phyloP scores from a whole-genome alignment of 129 eudicot species.

The Flaveria sonorensis region DNA sequence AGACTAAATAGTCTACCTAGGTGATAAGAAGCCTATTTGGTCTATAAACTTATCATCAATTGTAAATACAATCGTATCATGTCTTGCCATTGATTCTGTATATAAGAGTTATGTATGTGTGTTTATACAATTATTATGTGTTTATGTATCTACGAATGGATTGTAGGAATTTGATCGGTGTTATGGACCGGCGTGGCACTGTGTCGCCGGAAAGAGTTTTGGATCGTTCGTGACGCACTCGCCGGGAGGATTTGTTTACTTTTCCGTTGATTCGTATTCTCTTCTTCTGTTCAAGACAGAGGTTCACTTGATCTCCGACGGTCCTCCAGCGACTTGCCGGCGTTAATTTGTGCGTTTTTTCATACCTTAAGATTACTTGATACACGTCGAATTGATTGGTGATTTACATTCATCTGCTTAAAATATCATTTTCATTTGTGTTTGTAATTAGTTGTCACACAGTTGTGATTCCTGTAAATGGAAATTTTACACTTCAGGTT shows the following conservation, averaged over 20 bases:
- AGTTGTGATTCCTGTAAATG: constrained; percentile 21
- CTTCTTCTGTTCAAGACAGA: constrained; percentile 80
- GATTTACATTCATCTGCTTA: not conserved
- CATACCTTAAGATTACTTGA: not conserved
- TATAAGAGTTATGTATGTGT: no score
- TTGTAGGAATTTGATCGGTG: constrained; percentile 69
- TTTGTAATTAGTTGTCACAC: constrained; percentile 11
- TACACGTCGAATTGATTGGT: not conserved
- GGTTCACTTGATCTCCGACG: constrained; percentile 50
- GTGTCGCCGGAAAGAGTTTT: constrained; percentile 90
- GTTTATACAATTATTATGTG: not conserved
- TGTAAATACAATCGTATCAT: no score
- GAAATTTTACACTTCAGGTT: constrained; percentile 4
- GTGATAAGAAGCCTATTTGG: no score
- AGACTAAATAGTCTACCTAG: no score
- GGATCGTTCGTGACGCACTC: constrained; percentile 86
- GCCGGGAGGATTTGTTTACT: constrained; percentile 81
- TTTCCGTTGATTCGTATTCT: constrained; percentile 59
- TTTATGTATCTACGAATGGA: not conserved
- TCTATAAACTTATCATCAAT: no score
- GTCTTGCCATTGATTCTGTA: no score
- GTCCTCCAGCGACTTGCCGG: constrained; percentile 25
- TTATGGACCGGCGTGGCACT: constrained; percentile 92
- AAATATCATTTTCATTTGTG: constrained; percentile 5
- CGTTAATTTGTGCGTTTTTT: not conserved